A percentile compares a stretch with the other conserved stretches of the same genome.
phyloP scores from a whole-genome alignment of 2,329 filamentous ascomycete genomes.

The Alternaria novae-zelandiae region DNA sequence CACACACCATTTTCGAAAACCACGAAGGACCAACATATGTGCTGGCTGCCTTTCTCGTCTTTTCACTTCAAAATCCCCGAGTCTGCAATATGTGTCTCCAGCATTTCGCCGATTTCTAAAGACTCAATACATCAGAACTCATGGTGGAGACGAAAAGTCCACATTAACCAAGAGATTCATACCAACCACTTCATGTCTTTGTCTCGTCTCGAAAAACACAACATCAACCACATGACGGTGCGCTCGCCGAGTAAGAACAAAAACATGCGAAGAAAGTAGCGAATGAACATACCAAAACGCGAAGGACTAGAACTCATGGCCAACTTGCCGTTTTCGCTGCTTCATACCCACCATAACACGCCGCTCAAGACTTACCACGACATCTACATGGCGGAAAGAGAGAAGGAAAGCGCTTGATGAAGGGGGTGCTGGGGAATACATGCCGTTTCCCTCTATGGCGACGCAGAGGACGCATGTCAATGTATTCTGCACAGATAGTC shows the following conservation, averaged over 20 bases:
- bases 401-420: not conserved
- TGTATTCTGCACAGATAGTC: not conserved
- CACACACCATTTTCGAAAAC: too few relatives aligned
- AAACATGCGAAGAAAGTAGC: not conserved
- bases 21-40: not conserved
- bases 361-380: not conserved
- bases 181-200: not conserved
- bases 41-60: not conserved
- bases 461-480: not conserved
- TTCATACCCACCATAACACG: not conserved
- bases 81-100: too few relatives aligned
- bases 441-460: fast-evolving
- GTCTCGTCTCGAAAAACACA: not conserved
- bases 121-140: too few relatives aligned
- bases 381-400: not conserved
- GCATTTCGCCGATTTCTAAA: too few relatives aligned
- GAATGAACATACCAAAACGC: not conserved
- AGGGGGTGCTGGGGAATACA: not conserved
- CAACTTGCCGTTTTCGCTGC: not conserved
- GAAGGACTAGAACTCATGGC: not conserved
- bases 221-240: fast-evolving
- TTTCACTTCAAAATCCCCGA: not conserved
- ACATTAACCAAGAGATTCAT: too few relatives aligned
- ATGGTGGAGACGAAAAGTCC: not conserved
- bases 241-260: not conserved